These are phyloP conservation scores for Nothomitra cinnamomea DNA, from an alignment of 2,329 filamentous ascomycete species.

Conservation along the genomic window DNA sequence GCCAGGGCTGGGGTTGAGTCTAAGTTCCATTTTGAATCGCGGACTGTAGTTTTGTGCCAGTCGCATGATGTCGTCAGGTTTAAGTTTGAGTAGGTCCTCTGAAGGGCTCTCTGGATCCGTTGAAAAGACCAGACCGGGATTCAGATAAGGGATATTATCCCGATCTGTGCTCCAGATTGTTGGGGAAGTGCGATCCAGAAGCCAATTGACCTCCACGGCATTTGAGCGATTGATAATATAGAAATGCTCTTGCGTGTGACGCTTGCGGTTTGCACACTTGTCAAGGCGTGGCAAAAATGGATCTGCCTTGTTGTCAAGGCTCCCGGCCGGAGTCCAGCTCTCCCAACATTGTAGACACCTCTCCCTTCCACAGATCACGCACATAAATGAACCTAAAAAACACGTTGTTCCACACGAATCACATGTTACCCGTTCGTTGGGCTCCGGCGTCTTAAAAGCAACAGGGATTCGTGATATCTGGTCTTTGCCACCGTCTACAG, in stretches of 20 bases:
- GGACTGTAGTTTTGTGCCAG: too few relatives aligned
- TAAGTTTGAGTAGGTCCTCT: not conserved
- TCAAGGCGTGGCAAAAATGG: constrained; percentile 12
- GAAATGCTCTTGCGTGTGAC: constrained; percentile 1
- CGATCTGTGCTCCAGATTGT: not conserved
- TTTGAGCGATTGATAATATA: not conserved
- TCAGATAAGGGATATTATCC: not conserved
- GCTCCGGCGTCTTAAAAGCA: constrained; percentile 2
- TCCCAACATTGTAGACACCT: constrained; percentile 15
- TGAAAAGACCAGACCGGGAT: not conserved
- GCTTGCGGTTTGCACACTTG: constrained; percentile 7
- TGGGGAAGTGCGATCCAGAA: not conserved
- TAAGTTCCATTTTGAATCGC: too few relatives aligned
- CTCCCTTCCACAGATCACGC: constrained; percentile 16
- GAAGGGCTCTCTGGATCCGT: too few relatives aligned
- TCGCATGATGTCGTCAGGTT: too few relatives aligned
- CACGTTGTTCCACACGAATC: constrained; percentile 14
- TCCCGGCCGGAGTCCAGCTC: constrained; percentile 10
- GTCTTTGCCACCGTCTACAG: not conserved
- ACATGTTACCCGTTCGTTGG: constrained; percentile 11
- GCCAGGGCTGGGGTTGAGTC: too few relatives aligned
- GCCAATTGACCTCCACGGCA: constrained; percentile 1
- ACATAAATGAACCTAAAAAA: constrained; percentile 15
- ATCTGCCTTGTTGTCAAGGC: constrained; percentile 6
- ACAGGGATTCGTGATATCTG: not conserved